phyloP scores from a whole-genome alignment of 345 rosid genomes.

The Bruguiera gymnorhiza region DNA sequence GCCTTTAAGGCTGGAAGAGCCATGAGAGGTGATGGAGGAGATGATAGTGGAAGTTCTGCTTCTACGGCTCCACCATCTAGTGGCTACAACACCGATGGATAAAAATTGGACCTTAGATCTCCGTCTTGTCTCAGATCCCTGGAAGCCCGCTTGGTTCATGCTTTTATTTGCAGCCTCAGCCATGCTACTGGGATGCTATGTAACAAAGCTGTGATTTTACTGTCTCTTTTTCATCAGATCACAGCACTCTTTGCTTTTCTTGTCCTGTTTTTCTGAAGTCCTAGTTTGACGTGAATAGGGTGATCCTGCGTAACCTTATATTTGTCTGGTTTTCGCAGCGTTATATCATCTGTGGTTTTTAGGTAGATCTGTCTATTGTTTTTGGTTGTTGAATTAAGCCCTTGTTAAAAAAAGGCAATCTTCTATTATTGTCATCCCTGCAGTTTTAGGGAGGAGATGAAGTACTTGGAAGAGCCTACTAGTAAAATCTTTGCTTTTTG shows the following conservation, averaged over 20 bases:
- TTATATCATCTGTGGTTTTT: too few relatives aligned
- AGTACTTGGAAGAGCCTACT: neutral
- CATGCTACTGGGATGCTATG: too few relatives aligned
- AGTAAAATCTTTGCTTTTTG: too few relatives aligned
- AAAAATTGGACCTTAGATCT: too few relatives aligned
- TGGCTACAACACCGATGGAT: slow-evolving; percentile 10
- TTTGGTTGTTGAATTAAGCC: neutral
- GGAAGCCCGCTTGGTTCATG: neutral
- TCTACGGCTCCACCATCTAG: slow-evolving; percentile 21
- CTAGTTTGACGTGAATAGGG: neutral
- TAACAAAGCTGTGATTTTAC: too few relatives aligned
- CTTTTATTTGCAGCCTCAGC: too few relatives aligned
- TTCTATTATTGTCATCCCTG: neutral
- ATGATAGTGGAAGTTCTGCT: slow-evolving; percentile 1
- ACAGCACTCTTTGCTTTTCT: neutral
- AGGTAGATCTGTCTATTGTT: neutral
- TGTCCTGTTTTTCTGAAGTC: neutral
- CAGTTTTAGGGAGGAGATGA: neutral
- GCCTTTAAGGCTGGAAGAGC: slow-evolving; percentile 13
- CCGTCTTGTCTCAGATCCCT: neutral
- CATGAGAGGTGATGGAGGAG: neutral
- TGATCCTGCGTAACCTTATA: neutral
- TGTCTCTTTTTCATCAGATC: too few relatives aligned
- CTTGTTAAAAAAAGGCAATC: too few relatives aligned
- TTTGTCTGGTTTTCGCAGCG: too few relatives aligned